Conservation (phyloP, 1,139 yeast genomes). For the Torulaspora globosa region DNA sequence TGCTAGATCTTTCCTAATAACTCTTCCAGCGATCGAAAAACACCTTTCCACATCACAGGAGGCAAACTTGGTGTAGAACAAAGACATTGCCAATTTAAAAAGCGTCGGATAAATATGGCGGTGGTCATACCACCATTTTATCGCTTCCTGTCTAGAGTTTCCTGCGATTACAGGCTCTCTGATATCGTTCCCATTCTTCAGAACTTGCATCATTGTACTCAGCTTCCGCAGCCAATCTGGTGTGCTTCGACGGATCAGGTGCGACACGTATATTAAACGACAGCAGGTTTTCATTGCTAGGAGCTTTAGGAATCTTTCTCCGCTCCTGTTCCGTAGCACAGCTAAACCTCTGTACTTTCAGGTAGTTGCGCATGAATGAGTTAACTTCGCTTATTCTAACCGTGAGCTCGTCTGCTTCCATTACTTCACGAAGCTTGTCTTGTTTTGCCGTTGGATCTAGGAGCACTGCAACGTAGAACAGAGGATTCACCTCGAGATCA, state of each 20-base stretch:
- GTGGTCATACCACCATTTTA: slow-evolving; percentile 11
- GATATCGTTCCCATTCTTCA: neutral
- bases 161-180: neutral
- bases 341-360: too few species aligned
- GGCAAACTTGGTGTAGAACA: slow-evolving; percentile 9
- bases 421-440: neutral
- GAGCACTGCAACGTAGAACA: slow-evolving; percentile 6
- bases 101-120: slow-evolving; percentile 7
- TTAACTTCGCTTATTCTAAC: too few species aligned
- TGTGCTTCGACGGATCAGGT: too few species aligned
- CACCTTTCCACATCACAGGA: slow-evolving; percentile 5
- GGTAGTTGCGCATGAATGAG: too few species aligned
- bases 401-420: neutral
- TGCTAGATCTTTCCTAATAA: neutral
- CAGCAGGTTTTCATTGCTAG: too few species aligned
- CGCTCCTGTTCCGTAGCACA: too few species aligned
- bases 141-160: neutral
- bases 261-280: too few species aligned
- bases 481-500: slow-evolving; percentile 2
- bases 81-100: slow-evolving; percentile 9
- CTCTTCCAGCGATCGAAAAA: slow-evolving; percentile 6
- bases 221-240: too few species aligned
- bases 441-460: slow-evolving; percentile 8
- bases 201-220: neutral
- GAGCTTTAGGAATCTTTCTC: too few species aligned